Evolutionary conservation across 768 basidiomycete species (phyloP).

Genomic region (Amanita subjunquillea): DNA sequence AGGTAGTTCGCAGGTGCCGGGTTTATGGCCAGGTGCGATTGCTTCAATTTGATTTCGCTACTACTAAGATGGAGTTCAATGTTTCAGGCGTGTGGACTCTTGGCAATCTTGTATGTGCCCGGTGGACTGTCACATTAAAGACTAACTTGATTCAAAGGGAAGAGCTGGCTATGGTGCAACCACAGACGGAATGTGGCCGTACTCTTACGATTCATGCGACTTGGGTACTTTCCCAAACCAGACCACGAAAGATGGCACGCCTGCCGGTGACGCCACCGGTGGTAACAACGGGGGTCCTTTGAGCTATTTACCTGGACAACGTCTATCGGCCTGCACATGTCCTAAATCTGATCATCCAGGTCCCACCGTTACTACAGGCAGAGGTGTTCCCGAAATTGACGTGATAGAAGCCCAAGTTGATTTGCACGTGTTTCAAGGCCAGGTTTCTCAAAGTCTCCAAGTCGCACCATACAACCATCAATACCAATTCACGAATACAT

Average conservation of each 20-base stretch:
- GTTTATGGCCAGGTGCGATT: slow-evolving; percentile 76
- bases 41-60: background rate
- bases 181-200: slow-evolving; percentile 83
- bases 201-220: slow-evolving; percentile 79
- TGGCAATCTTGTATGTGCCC: slow-evolving; percentile 51
- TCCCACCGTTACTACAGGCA: slow-evolving; percentile 53
- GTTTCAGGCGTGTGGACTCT: slow-evolving; percentile 57
- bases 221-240: slow-evolving; percentile 81
- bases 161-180: slow-evolving; percentile 85
- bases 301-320: slow-evolving; percentile 80
- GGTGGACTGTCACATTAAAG: background rate
- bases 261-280: slow-evolving; percentile 47
- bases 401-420: slow-evolving; percentile 80
- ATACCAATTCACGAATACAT: slow-evolving; percentile 48
- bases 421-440: slow-evolving; percentile 33
- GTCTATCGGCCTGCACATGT: slow-evolving; percentile 83
- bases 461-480: slow-evolving; percentile 67
- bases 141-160: slow-evolving; percentile 35
- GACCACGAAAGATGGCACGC: slow-evolving; percentile 47
- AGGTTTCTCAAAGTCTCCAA: slow-evolving; percentile 78
- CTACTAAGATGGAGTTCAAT: background rate
- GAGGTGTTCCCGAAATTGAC: slow-evolving; percentile 90
- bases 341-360: slow-evolving; percentile 82
- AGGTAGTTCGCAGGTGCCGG: slow-evolving; percentile 46
- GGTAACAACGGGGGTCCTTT: slow-evolving; percentile 39